Conservation (phyloP, 257 asterid species). For the Craterostigma plantagineum region DNA sequence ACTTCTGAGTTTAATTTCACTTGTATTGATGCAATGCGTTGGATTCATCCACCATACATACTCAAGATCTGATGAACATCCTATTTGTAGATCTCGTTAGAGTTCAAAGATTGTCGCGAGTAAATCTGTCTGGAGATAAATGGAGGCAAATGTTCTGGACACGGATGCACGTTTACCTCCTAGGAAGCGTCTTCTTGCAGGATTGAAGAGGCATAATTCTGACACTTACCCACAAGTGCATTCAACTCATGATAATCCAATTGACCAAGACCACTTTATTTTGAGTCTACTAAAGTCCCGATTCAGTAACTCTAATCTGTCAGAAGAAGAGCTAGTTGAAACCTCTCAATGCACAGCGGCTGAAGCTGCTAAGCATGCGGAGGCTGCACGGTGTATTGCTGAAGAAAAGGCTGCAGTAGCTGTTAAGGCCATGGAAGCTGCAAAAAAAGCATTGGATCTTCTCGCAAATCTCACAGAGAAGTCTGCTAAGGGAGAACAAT, state of each 20-base stretch:
- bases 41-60: no score
- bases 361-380: slow-evolving; percentile 41
- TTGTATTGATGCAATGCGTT: no score
- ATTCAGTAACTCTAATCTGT: slow-evolving; percentile 26
- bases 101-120: slow-evolving; percentile 8
- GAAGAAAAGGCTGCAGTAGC: slow-evolving; percentile 71
- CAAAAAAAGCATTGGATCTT: slow-evolving; percentile 51
- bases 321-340: slow-evolving; percentile 42
- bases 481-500: slow-evolving; percentile 12
- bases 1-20: no score
- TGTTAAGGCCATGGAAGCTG: slow-evolving; percentile 62
- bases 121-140: slow-evolving; percentile 10
- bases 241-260: slow-evolving; percentile 11
- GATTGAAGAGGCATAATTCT: slow-evolving; percentile 44
- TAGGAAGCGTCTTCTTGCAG: slow-evolving; percentile 61
- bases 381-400: slow-evolving; percentile 45
- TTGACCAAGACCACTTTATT: slow-evolving; percentile 23
- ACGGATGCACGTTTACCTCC: slow-evolving; percentile 73
- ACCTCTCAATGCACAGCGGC: slow-evolving; percentile 38
- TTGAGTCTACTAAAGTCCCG: slow-evolving; percentile 26
- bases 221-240: slow-evolving; percentile 28
- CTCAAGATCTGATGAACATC: slow-evolving; percentile 4
- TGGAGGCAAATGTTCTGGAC: slow-evolving; percentile 50
- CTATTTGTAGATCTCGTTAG: slow-evolving; percentile 15
- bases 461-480: slow-evolving; percentile 35